These are phyloP conservation scores for Eucalyptus virginea DNA, from an alignment of 345 rosid species.

Conservation along the genomic window DNA sequence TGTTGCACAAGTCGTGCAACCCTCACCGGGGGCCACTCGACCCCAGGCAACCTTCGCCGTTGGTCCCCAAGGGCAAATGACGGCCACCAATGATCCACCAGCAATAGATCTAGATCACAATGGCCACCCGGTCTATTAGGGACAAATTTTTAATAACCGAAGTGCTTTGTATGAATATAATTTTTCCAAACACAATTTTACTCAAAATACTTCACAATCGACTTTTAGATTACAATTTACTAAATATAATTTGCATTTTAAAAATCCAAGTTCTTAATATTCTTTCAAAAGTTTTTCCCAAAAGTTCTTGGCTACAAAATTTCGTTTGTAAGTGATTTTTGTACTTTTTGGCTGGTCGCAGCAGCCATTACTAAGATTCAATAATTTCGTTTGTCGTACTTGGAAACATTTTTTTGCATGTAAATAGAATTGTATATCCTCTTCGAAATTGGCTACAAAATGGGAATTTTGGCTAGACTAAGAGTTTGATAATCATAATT, in stretches of 20 bases:
- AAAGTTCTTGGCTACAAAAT: too few species aligned
- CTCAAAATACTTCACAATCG: accelerated
- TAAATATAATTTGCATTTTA: too few species aligned
- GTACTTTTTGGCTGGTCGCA: too few species aligned
- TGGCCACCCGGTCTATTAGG: accelerated
- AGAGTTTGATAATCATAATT: not conserved
- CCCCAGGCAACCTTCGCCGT: accelerated
- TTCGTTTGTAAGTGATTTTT: too few species aligned
- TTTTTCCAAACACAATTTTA: too few species aligned
- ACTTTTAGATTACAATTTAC: too few species aligned
- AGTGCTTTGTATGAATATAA: too few species aligned
- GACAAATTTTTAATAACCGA: accelerated
- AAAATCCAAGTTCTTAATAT: too few species aligned
- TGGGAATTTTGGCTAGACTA: not conserved
- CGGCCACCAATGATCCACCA: accelerated
- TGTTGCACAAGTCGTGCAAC: accelerated
- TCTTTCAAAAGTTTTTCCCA: too few species aligned
- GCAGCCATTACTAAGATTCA: too few species aligned
- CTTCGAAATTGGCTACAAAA: not conserved
- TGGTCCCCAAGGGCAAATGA: too few species aligned
- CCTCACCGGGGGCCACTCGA: accelerated
- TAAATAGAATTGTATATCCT: not conserved
- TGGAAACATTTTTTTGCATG: not conserved
- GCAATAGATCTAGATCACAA: accelerated
- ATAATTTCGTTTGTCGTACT: too few species aligned